Conservation (phyloP, 768 basidiomycete genomes). For the Tulasnella sp. region DNA sequence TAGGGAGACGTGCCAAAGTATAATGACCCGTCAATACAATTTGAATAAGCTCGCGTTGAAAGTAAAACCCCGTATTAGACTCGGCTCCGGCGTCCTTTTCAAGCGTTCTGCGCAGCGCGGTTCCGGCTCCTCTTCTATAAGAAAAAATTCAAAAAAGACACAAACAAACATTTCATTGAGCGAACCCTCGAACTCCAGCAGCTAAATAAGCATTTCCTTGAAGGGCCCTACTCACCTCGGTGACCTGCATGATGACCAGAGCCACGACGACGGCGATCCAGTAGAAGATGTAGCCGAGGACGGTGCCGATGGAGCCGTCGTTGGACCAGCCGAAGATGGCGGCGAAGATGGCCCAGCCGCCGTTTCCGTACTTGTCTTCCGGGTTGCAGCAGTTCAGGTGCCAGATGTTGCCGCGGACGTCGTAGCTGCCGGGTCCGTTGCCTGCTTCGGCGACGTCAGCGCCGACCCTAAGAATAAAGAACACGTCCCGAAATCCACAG, state of each 20-base stretch:
- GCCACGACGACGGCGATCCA: slow-evolving; percentile 73
- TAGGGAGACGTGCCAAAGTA: no score
- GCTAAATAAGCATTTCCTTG: background rate
- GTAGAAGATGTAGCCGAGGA: slow-evolving; percentile 87
- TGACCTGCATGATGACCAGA: slow-evolving; percentile 8
- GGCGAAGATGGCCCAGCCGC: slow-evolving; percentile 77
- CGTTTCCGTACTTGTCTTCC: slow-evolving; percentile 44
- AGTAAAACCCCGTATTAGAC: no score
- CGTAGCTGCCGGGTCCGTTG: slow-evolving; percentile 76
- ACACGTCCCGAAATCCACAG: background rate
- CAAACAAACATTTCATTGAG: no score
- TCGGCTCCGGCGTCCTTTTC: no score
- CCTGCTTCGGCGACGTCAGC: slow-evolving; percentile 51
- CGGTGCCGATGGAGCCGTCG: slow-evolving; percentile 71
- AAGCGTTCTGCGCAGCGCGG: no score
- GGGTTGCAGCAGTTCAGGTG: slow-evolving; percentile 79
- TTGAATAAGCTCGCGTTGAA: no score
- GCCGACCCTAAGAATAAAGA: slow-evolving; percentile 47
- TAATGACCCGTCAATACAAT: no score
- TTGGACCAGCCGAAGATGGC: slow-evolving; percentile 89
- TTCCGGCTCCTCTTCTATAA: no score
- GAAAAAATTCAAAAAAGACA: no score
- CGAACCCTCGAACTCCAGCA: background rate
- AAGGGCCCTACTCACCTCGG: background rate
- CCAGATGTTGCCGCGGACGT: slow-evolving; percentile 81